Evolutionary conservation across 306 rosid species (phyloP), one percentile per base, ranked within the genome.

Genomic region (Cucurbita maxima): DNA sequence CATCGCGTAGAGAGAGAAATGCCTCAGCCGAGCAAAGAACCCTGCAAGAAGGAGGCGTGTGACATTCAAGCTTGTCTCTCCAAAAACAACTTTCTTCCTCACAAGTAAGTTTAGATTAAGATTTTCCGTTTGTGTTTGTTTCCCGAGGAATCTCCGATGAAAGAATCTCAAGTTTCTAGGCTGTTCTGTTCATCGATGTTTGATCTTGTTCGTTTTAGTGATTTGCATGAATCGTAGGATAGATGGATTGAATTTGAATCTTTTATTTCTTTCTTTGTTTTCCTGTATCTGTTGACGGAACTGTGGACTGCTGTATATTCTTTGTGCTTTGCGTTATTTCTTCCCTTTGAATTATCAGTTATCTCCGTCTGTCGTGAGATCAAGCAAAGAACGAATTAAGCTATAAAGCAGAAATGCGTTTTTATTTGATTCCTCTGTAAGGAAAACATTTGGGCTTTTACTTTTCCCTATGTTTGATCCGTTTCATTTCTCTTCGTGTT

Each of bases 31-130:
- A 89, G 82, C 82, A 93, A 87, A 82, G 97, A 91, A 75, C 88
- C 97, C 20, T 94, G 96, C 90, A 94, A 90, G 92, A 90, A 90
- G 83, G 87, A 94, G 81, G 97, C 98, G 5, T 94, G 98, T 83
- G 84, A 84, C 67, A 94, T 90, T 80, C 98, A 90, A 87, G 89
- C 96, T 56, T 94, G 98, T 69, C 92, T 94, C 82, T 80, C 97
- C 79, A 90, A 90, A 81, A 94, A 89, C 58, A 85, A 86, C 73
- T 91, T 94, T 75, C 82, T 84, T 40, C 73, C 97, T 9, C 90
- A 89, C 30, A 91, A 77, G 99, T 93, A 78, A 14, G 77, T 66
- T 5, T 8, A 1, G 8, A 8, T 62, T 44, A 0, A 41, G 0
- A 10, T 18, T 37, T 78, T 11, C 3, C 14, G 15, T 50, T 38